These are phyloP conservation scores for Kurtzmaniella cleridarum DNA, from an alignment of 805 yeast species.

Conservation along the genomic window DNA sequence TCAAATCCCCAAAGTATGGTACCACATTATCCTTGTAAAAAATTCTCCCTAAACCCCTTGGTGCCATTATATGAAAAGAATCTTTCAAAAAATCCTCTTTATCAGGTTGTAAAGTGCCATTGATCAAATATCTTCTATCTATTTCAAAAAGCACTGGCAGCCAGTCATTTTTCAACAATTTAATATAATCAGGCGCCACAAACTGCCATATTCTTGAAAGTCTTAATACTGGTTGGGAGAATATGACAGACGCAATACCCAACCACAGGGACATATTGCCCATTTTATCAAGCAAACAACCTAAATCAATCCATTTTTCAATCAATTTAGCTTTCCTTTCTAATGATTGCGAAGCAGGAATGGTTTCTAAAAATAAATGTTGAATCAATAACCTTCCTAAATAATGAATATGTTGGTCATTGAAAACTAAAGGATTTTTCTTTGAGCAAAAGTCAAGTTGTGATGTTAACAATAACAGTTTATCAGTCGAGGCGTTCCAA, in stretches of 20 bases:
- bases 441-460: conserved; percentile 36
- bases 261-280: conserved; percentile 97
- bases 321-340: conserved; percentile 59
- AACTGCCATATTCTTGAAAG: conserved; percentile 69
- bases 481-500: conserved; percentile 82
- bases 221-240: conserved; percentile 78
- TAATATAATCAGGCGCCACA: conserved; percentile 55
- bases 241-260: conserved; percentile 77
- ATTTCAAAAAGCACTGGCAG: conserved; percentile 88
- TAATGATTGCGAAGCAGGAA: conserved; percentile 15
- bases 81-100: conserved; percentile 19
- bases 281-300: conserved; percentile 63
- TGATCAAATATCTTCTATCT: conserved; percentile 62
- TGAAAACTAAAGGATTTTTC: conserved; percentile 74
- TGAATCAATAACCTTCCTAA: conserved; percentile 63
- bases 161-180: conserved; percentile 74
- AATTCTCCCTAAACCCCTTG: conserved; percentile 76
- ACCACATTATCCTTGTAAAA: conserved; percentile 75
- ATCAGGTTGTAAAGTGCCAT: conserved; percentile 13
- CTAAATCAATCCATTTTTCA: conserved; percentile 81
- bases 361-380: conserved; percentile 58
- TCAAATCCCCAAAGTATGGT: conserved; percentile 87
- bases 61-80: conserved; percentile 72
- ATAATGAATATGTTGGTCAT: conserved; percentile 64
- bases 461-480: conserved; percentile 60